phyloP scores from a whole-genome alignment of 495 filamentous ascomycete genomes.

The Diplogelasinospora grovesii region DNA sequence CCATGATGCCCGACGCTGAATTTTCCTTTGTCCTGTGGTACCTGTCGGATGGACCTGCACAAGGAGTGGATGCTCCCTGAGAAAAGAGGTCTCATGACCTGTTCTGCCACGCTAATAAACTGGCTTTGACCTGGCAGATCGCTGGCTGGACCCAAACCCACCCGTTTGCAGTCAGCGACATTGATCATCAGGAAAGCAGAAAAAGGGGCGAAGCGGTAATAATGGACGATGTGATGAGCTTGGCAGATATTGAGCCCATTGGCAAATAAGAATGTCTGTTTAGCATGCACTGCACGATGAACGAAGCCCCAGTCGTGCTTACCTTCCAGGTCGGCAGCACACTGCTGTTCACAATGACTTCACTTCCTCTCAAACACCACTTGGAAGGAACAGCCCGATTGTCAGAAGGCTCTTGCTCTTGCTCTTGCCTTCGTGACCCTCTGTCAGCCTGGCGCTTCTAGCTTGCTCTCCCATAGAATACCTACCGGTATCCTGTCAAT shows the following conservation, averaged over 20 bases:
- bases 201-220: slow-evolving; percentile 5
- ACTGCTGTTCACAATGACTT: no score
- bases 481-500: no score
- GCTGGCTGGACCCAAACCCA: slow-evolving; percentile 9
- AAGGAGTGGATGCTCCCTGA: slow-evolving; percentile 17
- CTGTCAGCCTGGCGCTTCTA: not conserved
- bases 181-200: slow-evolving; percentile 13
- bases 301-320: no score
- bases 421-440: not conserved
- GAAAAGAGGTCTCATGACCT: slow-evolving; percentile 27
- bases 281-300: no score
- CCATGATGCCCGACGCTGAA: slow-evolving; percentile 12
- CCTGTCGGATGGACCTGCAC: slow-evolving; percentile 11
- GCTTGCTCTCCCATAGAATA: no score
- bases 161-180: slow-evolving; percentile 7
- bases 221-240: not conserved
- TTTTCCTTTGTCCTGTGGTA: slow-evolving; percentile 3
- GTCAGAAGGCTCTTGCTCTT: no score
- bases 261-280: not conserved
- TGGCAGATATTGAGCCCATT: not conserved
- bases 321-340: no score
- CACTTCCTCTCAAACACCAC: no score
- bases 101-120: slow-evolving; percentile 17
- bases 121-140: slow-evolving; percentile 14
- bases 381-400: no score